Conservation (phyloP, 352 stramenopile genomes). For the Phytophthora sansomeana region DNA sequence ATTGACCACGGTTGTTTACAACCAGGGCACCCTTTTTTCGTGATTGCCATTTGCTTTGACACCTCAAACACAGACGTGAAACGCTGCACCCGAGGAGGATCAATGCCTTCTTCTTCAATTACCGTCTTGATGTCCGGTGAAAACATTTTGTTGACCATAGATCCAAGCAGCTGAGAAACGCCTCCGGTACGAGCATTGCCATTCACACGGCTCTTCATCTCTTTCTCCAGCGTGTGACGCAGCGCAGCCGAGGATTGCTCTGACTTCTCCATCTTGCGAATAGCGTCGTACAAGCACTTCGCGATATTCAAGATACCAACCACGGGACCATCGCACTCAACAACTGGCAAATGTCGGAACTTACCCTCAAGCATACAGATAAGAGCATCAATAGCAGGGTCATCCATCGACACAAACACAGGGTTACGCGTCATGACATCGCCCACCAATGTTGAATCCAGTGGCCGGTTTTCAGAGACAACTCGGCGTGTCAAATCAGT, state of each 20-base stretch:
- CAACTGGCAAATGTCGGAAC: constrained; percentile 88
- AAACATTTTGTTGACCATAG: constrained; percentile 91
- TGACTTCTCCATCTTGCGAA: constrained; percentile 97
- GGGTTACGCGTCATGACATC: constrained; percentile 89
- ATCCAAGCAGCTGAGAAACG: constrained; percentile 76
- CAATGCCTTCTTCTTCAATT: constrained; percentile 80
- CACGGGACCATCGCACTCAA: constrained; percentile 85
- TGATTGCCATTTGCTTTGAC: constrained; percentile 94
- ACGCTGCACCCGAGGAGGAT: constrained; percentile 82
- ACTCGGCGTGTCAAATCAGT: constrained; percentile 87
- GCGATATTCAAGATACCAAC: constrained; percentile 98
- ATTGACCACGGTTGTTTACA: constrained; percentile 92
- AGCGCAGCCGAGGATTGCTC: constrained; percentile 79
- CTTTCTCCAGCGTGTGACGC: constrained; percentile 80
- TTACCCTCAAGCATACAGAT: constrained; percentile 89
- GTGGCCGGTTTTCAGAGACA: constrained; percentile 78
- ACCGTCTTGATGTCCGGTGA: constrained; percentile 88
- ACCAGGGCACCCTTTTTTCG: constrained; percentile 95
- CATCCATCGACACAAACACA: constrained; percentile 85
- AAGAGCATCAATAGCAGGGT: constrained; percentile 87
- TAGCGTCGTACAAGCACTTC: constrained; percentile 99
- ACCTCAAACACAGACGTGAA: constrained; percentile 94
- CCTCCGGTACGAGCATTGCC: constrained; percentile 38
- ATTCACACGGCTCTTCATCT: constrained; percentile 63
- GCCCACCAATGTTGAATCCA: constrained; percentile 73